Conservation (phyloP, 441 rosid genomes). For the Iberis amara region DNA sequence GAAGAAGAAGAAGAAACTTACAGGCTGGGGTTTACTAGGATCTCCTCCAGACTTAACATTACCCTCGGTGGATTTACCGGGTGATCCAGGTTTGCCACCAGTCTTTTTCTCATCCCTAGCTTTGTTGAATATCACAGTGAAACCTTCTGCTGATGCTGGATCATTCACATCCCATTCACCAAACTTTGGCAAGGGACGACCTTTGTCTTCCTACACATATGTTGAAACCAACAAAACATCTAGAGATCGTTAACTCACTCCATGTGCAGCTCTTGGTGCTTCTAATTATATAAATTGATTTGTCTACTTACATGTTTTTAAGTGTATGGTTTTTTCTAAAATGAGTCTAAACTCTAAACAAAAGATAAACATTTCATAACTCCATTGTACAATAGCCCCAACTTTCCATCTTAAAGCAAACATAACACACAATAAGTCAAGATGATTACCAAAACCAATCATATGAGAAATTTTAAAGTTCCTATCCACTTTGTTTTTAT, state of each 20-base stretch:
- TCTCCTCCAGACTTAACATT: slow-evolving; percentile 43
- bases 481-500: slow-evolving; percentile 3
- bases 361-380: no score
- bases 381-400: neutral
- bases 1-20: slow-evolving; percentile 36
- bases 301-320: neutral
- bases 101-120: slow-evolving; percentile 92
- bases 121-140: slow-evolving; percentile 83
- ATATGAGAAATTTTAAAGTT: slow-evolving; percentile 7
- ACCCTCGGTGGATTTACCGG: slow-evolving; percentile 51
- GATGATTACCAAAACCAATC: neutral
- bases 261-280: no score
- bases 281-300: no score
- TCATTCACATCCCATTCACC: slow-evolving; percentile 98
- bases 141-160: slow-evolving; percentile 96
- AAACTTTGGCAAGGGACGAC: slow-evolving; percentile 83
- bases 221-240: no score
- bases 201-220: slow-evolving; percentile 35
- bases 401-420: slow-evolving; percentile 11
- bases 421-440: slow-evolving; percentile 10
- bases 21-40: slow-evolving; percentile 61
- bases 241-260: no score
- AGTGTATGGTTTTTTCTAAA: neutral
- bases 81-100: slow-evolving; percentile 69
- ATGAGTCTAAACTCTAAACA: slow-evolving; percentile 4